Evolutionary conservation across 768 basidiomycete genomes (phyloP).

Genomic region (Suillus occidentalis): DNA sequence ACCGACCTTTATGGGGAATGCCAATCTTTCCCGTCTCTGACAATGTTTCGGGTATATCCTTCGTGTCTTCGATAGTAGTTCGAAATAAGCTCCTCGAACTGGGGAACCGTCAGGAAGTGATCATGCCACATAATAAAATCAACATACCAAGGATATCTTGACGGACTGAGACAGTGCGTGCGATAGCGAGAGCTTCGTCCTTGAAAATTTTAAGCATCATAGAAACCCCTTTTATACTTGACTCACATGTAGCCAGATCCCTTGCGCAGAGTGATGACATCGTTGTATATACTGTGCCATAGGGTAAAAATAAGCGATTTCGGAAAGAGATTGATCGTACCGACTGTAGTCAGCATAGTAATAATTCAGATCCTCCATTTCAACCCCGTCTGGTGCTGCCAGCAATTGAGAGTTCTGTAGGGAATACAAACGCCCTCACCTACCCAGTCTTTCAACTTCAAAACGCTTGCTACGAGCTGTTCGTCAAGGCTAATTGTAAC

Average conservation of each 20-base stretch:
- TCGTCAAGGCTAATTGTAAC: constrained; percentile 13
- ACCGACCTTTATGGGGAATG: constrained; percentile 76
- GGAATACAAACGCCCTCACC: constrained; percentile 20
- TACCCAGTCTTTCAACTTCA: constrained; percentile 84
- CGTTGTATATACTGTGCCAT: constrained; percentile 82
- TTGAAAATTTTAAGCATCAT: constrained; percentile 30
- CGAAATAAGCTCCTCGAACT: constrained; percentile 93
- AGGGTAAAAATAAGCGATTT: constrained; percentile 22
- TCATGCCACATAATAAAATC: constrained; percentile 10
- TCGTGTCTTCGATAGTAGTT: constrained; percentile 94
- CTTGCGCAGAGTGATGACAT: constrained; percentile 92
- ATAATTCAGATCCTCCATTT: constrained; percentile 97
- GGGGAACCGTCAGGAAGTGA: constrained; percentile 4
- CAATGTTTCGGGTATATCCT: constrained; percentile 91
- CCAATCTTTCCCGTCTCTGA: constrained; percentile 95
- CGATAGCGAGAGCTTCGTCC: constrained; percentile 94
- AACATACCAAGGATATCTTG: constrained; percentile 84
- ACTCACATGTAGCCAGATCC: constrained; percentile 94
- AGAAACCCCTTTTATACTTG: constrained; percentile 14
- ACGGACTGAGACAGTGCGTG: constrained; percentile 96
- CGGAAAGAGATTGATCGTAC: constrained; percentile 40
- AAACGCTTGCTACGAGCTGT: constrained; percentile 76
- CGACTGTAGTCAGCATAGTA: constrained; percentile 97
- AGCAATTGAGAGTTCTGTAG: constrained; percentile 8
- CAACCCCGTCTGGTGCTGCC: constrained; percentile 82